phyloP scores from a whole-genome alignment of 352 stramenopile genomes.

The Pythium aristosporum region DNA sequence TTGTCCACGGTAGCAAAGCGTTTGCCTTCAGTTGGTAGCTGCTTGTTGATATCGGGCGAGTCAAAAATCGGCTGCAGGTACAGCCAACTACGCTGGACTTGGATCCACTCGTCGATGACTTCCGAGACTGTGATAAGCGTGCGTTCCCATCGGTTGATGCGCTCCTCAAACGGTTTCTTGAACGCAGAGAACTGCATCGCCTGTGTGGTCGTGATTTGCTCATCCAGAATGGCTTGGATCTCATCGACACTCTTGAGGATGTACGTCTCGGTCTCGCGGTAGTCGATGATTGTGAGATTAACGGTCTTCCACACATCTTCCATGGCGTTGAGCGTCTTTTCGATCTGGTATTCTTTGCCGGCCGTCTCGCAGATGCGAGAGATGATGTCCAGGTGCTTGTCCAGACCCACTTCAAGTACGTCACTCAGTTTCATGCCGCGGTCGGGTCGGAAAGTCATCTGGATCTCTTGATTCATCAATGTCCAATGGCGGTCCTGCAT shows the following conservation, averaged over 20 bases:
- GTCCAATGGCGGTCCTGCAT: conserved; percentile 95
- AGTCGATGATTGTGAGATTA: conserved; percentile 87
- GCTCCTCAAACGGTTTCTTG: conserved; percentile 93
- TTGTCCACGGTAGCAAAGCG: conserved; percentile 95
- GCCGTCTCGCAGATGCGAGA: conserved; percentile 91
- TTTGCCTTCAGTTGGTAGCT: conserved; percentile 93
- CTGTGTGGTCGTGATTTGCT: conserved; percentile 96
- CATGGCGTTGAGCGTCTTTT: conserved; percentile 93
- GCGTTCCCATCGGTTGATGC: conserved; percentile 92
- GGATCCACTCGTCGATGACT: conserved; percentile 94
- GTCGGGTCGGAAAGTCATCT: conserved; percentile 37
- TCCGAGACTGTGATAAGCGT: conserved; percentile 91
- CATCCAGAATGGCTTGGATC: conserved; percentile 92
- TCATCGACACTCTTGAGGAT: conserved; percentile 96
- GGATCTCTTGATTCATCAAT: conserved; percentile 86
- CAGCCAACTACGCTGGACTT: conserved; percentile 93
- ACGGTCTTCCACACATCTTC: conserved; percentile 89
- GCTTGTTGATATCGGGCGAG: conserved; percentile 95
- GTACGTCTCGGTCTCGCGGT: conserved; percentile 92
- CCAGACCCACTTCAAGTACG: conserved; percentile 81
- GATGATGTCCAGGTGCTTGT: conserved; percentile 90
- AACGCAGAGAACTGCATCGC: conserved; percentile 96
- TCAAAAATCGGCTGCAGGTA: conserved; percentile 97
- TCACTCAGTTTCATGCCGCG: conserved; percentile 86
- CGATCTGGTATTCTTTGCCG: conserved; percentile 95